These are phyloP conservation scores for Dichomitus squalens DNA, from an alignment of 1,284 basidiomycete species.

Conservation along the genomic window DNA sequence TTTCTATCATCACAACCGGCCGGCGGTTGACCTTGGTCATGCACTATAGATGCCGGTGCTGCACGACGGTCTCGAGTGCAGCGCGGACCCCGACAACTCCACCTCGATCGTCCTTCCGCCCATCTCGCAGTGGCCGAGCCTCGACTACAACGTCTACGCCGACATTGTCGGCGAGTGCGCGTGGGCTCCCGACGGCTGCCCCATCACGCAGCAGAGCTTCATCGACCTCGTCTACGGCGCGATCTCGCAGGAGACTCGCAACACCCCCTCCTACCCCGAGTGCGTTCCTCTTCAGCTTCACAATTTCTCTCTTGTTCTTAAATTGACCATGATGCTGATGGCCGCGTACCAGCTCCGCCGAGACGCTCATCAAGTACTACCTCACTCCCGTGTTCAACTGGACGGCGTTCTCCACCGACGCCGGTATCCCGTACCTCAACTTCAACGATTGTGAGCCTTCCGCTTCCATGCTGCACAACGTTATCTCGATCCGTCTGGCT, in stretches of 20 bases:
- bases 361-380: background rate
- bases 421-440: background rate
- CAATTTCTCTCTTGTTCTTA: no score
- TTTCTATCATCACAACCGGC: background rate
- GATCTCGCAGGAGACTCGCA: background rate
- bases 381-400: background rate
- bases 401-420: background rate
- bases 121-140: background rate
- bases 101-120: background rate
- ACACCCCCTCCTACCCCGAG: background rate
- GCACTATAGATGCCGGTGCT: no score
- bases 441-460: slow-evolving; percentile 1
- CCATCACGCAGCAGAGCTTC: slow-evolving; percentile 2
- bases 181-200: background rate
- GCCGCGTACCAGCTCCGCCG: background rate
- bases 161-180: slow-evolving; percentile 1
- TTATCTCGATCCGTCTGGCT: no score
- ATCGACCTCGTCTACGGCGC: slow-evolving; percentile 2
- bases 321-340: background rate
- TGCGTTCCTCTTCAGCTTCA: background rate
- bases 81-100: background rate
- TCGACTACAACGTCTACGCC: slow-evolving; percentile 4
- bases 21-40: no score
- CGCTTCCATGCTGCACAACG: no score
- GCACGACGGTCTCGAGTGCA: background rate